Evolutionary conservation across 108 stramenopile species (phyloP), one percentile per base, ranked within the genome.

Genomic region (Skeletonema potamos): DNA sequence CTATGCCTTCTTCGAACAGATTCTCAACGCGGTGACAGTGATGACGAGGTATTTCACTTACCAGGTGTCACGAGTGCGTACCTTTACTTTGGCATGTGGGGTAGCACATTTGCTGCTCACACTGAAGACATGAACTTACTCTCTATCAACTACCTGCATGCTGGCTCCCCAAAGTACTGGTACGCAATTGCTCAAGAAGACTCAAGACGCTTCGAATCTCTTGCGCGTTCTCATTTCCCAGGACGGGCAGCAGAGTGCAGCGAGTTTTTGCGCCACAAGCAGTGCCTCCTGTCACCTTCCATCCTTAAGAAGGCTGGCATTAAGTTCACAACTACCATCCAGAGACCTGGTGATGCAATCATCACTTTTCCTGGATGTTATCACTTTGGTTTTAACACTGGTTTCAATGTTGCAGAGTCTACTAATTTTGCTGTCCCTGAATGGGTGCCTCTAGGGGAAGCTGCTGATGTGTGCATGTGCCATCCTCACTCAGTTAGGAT

Each of bases 51-150:
- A 30, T 85, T 82, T 59, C 74, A 83, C 27, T 75, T 96, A 9
- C 94, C 94, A 13, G 94, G 94, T 10, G 94, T 96, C 11, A 96
- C 94, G 1, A 87, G 84, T 26, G 90, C 94, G 3, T 96, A 96
- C 64, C 75, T 96, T 27, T 96, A 96, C 55, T 89, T 89, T 68
- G 94, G 94, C 24, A 92, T 92, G 91, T 96, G 94, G 94, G 94
- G 83, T 5, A 87, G 87, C 66, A 86, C 86, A 11, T 96, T 96
- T 67, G 89, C 89, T 51, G 94, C 91, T 15, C 99, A 99, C 65
- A 97, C 93, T 4, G 99, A 99, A 81, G 99, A 99, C 77, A 94
- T 98, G 90, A 98, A 99, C 82, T 79, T 99, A 12, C 90, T 96
- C 48, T 91, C 89, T 27, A 98, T 99, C 77, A 99, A 99, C 74